phyloP scores from a whole-genome alignment of 2,329 filamentous ascomycete genomes.

The Talaromyces islandicus region DNA sequence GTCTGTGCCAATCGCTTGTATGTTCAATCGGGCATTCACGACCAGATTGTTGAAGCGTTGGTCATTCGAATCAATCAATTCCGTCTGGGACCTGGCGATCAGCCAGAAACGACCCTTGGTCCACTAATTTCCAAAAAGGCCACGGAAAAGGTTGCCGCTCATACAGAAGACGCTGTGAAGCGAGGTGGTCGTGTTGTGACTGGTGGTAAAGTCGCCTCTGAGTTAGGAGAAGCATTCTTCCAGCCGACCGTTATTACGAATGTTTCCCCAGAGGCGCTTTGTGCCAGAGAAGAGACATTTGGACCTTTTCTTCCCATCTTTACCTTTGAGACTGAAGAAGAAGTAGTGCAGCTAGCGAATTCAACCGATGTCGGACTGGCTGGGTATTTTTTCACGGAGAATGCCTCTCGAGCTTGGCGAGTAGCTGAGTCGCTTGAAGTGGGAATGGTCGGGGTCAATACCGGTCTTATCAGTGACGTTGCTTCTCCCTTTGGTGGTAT shows the following conservation, averaged over 20 bases:
- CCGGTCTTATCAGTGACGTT: slow-evolving; percentile 29
- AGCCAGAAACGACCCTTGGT: no score
- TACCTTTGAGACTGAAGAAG: slow-evolving; percentile 13
- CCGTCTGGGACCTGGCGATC: no score
- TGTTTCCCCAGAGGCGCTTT: neutral
- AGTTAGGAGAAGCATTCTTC: neutral
- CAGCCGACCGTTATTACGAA: neutral
- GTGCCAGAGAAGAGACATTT: neutral
- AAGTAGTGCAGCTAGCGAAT: slow-evolving; percentile 21
- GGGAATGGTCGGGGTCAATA: slow-evolving; percentile 70
- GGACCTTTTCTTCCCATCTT: neutral
- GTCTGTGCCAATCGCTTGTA: slow-evolving; percentile 13
- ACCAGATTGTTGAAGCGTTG: no score
- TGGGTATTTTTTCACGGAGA: slow-evolving; percentile 43
- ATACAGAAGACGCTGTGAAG: no score
- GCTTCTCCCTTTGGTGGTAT: slow-evolving; percentile 17
- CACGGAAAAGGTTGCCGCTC: no score
- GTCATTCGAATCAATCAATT: no score
- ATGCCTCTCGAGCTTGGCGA: slow-evolving; percentile 54
- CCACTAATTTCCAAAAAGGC: no score
- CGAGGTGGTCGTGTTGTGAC: no score
- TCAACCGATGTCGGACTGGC: slow-evolving; percentile 23
- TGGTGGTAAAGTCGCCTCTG: no score
- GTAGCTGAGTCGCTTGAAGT: slow-evolving; percentile 69
- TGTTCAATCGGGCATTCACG: neutral